Conservation (phyloP, 805 yeast genomes). For the Candida verbasci region DNA sequence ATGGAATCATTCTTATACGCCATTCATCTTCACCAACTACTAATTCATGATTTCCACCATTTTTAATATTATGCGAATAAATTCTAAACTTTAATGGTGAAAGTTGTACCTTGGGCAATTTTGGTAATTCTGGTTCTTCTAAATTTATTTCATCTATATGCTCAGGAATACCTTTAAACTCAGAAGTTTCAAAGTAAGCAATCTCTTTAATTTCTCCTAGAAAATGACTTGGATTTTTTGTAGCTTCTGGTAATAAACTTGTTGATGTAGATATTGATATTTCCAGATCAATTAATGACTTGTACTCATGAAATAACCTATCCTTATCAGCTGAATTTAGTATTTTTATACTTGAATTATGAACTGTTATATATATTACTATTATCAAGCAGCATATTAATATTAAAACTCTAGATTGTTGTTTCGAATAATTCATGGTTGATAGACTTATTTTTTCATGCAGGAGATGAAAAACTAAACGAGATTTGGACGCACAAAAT, state of each 20-base stretch:
- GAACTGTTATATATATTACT: background rate
- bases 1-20: conserved; percentile 16
- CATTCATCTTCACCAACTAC: conserved; percentile 25
- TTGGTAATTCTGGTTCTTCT: conserved; percentile 10
- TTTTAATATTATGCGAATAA: conserved; percentile 34
- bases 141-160: conserved; percentile 2
- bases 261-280: background rate
- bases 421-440: background rate
- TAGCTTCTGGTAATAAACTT: conserved; percentile 6
- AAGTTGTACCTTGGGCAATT: conserved; percentile 11
- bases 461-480: background rate
- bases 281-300: background rate
- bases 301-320: background rate
- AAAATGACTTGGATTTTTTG: conserved; percentile 17
- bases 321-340: background rate
- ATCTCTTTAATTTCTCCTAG: conserved; percentile 20
- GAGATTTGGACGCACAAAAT: too few species aligned
- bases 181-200: conserved; percentile 1
- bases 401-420: background rate
- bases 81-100: conserved; percentile 22
- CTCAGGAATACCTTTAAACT: conserved; percentile 7
- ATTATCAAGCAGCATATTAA: background rate
- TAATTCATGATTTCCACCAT: conserved; percentile 20
- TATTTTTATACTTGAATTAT: background rate
- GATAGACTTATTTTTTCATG: background rate